Conservation (phyloP, 2,329 filamentous ascomycete genomes). For the Epichloe coenophiala region DNA sequence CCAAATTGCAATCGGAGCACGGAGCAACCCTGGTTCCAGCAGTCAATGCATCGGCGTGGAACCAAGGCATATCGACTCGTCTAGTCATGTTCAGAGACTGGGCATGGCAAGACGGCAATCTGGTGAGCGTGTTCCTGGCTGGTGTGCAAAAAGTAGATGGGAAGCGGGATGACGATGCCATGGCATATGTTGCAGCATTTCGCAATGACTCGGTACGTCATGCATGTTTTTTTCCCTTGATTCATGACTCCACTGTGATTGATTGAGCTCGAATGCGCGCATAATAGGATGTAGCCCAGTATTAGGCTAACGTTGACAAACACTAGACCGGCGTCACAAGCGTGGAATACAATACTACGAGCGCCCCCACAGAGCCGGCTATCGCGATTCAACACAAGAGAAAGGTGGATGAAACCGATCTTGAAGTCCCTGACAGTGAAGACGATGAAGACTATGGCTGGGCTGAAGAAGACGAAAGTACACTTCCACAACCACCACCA, state of each 20-base stretch:
- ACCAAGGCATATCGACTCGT: conserved; percentile 59
- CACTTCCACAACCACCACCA: conserved; percentile 34
- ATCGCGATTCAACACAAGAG: conserved; percentile 40
- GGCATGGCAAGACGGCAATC: conserved; percentile 34
- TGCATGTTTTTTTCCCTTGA: background rate
- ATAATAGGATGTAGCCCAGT: background rate
- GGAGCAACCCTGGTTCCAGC: conserved; percentile 61
- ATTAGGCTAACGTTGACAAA: background rate
- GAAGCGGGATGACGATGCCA: conserved; percentile 24
- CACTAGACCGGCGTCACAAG: conserved; percentile 29
- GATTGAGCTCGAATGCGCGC: background rate
- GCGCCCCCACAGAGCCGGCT: conserved; percentile 20
- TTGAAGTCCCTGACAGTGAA: conserved; percentile 48
- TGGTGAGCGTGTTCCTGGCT: conserved; percentile 41
- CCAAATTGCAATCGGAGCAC: conserved; percentile 56
- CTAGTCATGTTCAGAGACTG: conserved; percentile 72
- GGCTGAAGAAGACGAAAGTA: conserved; percentile 52
- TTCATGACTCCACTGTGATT: background rate
- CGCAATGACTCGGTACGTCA: conserved; percentile 29
- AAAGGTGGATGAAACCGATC: conserved; percentile 45
- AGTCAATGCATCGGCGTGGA: conserved; percentile 67
- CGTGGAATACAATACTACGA: conserved; percentile 24
- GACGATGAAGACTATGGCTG: conserved; percentile 62
- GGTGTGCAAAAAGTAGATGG: conserved; percentile 54
- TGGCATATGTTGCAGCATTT: conserved; percentile 36